Base-by-base conservation (phyloP, 2,329 filamentous ascomycete species). In the Neoscytalidium dimidiatum region DNA sequence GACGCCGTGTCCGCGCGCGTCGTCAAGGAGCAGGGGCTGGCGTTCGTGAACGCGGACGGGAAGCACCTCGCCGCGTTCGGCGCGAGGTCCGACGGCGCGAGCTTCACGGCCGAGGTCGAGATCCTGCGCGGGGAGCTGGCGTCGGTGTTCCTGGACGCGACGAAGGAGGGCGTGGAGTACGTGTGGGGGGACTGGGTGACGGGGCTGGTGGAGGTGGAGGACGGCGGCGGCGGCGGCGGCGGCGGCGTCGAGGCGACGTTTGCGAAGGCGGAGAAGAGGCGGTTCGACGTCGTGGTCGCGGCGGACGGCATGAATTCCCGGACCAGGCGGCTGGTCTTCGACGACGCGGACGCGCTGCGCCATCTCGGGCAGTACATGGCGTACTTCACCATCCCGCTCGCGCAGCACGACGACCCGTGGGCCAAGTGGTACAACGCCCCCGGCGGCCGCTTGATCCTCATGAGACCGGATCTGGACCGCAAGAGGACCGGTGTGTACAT, bases 1-100 rank as follows among this genome's bases (percentile, higher is more conserved):
- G 67, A 70, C 1, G 70, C 71, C 0, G 73, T 83, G 31, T 75
- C 76, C 9, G 68, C 69, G 1, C 69, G 70, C 4, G 71, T 73
- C 17, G 80, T 78, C 2, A 73, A 74, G 11, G 81, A 83, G 68
- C 70, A 71, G 23, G 81, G 81, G 31, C 71, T 77, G n/a, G 70
- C 71, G 4, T 71, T 82, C 41, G 73, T 84, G 3, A 71, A 74
- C 46, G 26, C 57, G 0, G 67, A 70, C 14, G 66, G 71, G 0
- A 71, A 72, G 26, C 69, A 67, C 0, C 71, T 69, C 57, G 74
- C 73, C 0, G 69, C 66, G 14, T 71, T 78, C 17, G 65, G 62
- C 21, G 71, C 71, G 3, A 75, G 70, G 26, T 73, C 71, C 11
- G 72, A 72, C 2, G 68, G 70, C 3, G 58, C 66, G 2, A 66